phyloP scores from a whole-genome alignment of 495 filamentous ascomycete species.

The Endocarpon pusillum region DNA sequence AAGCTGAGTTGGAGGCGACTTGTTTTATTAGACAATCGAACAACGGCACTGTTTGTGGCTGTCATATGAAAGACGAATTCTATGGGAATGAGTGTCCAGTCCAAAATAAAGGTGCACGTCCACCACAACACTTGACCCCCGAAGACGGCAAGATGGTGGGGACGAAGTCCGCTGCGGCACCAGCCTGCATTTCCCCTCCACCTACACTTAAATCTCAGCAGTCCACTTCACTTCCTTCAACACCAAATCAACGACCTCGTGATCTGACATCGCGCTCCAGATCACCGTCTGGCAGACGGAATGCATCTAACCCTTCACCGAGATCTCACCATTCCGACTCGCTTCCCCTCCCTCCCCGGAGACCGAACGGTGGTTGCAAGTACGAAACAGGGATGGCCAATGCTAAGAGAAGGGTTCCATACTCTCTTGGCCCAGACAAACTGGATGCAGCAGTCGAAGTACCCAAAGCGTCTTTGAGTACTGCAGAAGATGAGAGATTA shows the following conservation, averaged over 20 bases:
- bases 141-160: slow-evolving; percentile 31
- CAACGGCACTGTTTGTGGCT: no score
- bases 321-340: slow-evolving; percentile 82
- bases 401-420: slow-evolving; percentile 73
- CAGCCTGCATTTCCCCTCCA: slow-evolving; percentile 20
- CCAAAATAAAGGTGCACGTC: no score
- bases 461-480: slow-evolving; percentile 47
- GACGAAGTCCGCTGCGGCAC: slow-evolving; percentile 21
- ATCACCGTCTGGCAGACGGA: slow-evolving; percentile 68
- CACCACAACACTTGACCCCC: no score
- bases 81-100: no score
- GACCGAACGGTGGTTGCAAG: slow-evolving; percentile 46
- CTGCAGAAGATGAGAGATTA: slow-evolving; percentile 61
- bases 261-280: slow-evolving; percentile 70
- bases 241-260: slow-evolving; percentile 75
- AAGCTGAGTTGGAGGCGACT: no score
- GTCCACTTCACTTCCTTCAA: slow-evolving; percentile 86
- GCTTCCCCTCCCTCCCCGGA: slow-evolving; percentile 48
- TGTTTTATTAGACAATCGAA: no score
- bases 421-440: slow-evolving; percentile 62
- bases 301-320: slow-evolving; percentile 58
- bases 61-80: no score
- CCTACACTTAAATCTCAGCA: slow-evolving; percentile 41
- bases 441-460: slow-evolving; percentile 51
- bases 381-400: slow-evolving; percentile 65